Percentiles rank a stretch among this genome's conserved stretches.
phyloP scores from a whole-genome alignment of 1,284 basidiomycete genomes.

The Veloboletus limbatus region DNA sequence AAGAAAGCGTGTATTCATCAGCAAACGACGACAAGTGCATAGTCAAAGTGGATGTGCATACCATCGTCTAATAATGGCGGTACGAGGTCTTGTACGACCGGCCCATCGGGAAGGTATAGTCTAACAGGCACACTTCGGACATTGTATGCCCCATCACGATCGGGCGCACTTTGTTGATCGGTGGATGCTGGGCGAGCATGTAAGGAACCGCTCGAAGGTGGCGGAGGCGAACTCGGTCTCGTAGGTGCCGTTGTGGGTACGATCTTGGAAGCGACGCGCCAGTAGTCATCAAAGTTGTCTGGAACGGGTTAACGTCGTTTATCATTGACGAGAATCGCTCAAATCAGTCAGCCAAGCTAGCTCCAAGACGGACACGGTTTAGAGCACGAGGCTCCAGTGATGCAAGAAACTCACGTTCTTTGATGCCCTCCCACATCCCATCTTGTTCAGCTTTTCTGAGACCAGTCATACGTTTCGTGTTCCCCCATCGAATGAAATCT shows the following conservation, averaged over 20 bases:
- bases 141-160: slow-evolving; percentile 75
- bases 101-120: slow-evolving; percentile 89
- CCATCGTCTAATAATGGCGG: slow-evolving; percentile 73
- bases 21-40: not conserved
- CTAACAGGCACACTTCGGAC: slow-evolving; percentile 86
- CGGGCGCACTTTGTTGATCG: slow-evolving; percentile 56
- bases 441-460: slow-evolving; percentile 88
- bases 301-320: slow-evolving; percentile 12
- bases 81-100: slow-evolving; percentile 86
- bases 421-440: slow-evolving; percentile 91
- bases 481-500: slow-evolving; percentile 93
- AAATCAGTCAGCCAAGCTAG: slow-evolving; percentile 25
- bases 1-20: slow-evolving; percentile 2
- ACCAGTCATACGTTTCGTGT: slow-evolving; percentile 87
- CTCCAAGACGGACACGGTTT: slow-evolving; percentile 10
- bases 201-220: slow-evolving; percentile 49
- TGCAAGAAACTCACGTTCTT: slow-evolving; percentile 64
- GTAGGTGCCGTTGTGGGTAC: slow-evolving; percentile 62
- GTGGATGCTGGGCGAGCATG: slow-evolving; percentile 68
- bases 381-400: slow-evolving; percentile 22
- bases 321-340: slow-evolving; percentile 15
- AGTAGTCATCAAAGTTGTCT: slow-evolving; percentile 96
- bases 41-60: slow-evolving; percentile 30
- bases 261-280: slow-evolving; percentile 87
- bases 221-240: slow-evolving; percentile 51